Evolutionary conservation across 2,329 filamentous ascomycete genomes (phyloP), one percentile per base, ranked within the genome.

Genomic region (Juglanconis oblonga): DNA sequence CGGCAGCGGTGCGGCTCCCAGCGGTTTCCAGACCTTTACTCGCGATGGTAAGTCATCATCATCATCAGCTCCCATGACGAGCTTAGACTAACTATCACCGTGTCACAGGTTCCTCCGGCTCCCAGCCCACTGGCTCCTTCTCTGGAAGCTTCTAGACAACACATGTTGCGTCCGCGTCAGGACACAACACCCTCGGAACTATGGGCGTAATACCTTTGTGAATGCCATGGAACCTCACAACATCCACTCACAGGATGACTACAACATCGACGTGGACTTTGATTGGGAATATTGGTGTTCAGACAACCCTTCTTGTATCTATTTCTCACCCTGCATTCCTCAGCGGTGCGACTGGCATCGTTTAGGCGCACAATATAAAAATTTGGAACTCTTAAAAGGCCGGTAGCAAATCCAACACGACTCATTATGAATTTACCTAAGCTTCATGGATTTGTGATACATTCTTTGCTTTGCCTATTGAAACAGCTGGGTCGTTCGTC

Each of bases 11-110:
- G 31, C 45, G 4, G 45, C 55, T n/a, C 29, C 13, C 3, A 56
- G 54, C 54, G 55, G 55, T 31, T 57, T 57, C 55, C 55, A 57
- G 55, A 57, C 55, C 35, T 44, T 50, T 24, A 57, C 55, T 24
- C 24, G 24, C 24, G 24, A 24, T 24, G 24, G 24, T 24, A 24
- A 24, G 24, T 24, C 24, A 24, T 24, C 24, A 24, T 24, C 24
- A 24, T 24, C 24, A 24, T 24, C 24, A 24, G 24, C 24, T 24
- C 24, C 24, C 24, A 24, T 24, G 24, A 24, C 24, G 24, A 24
- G 24, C 24, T 24, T 24, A 24, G 24, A 24, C 24, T 24, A 24
- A 24, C 24, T 24, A 24, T 24, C 24, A 24, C 24, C 24, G 24
- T 2, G 24, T 24, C 44, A 47, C n/a, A n/a, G 38, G 38, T 14